phyloP scores from a whole-genome alignment of 192 early-diverging fungal species.

The Mortierella antarctica region DNA sequence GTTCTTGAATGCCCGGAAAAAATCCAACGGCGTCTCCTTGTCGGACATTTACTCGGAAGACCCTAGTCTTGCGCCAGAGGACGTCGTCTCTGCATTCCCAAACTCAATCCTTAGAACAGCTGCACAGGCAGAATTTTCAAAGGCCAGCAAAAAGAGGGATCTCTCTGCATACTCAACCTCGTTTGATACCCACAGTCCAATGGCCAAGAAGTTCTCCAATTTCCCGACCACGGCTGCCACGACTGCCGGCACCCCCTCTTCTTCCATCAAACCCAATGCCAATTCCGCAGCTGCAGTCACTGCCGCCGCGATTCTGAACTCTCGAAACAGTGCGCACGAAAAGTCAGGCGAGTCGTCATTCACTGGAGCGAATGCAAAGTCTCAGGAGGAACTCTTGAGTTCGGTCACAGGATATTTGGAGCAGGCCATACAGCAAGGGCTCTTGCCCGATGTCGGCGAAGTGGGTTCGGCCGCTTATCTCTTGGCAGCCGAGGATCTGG shows the following conservation, averaged over 20 bases:
- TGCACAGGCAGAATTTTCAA: constrained; percentile 36
- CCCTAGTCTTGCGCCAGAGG: constrained; percentile 14
- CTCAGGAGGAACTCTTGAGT: constrained; percentile 35
- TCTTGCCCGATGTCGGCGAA: constrained; percentile 36
- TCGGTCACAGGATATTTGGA: constrained; percentile 46
- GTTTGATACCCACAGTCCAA: constrained; percentile 49
- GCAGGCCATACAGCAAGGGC: constrained; percentile 41
- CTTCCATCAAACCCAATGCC: neutral
- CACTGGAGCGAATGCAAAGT: neutral
- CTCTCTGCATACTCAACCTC: constrained; percentile 48
- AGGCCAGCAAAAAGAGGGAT: constrained; percentile 43
- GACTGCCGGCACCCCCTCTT: constrained; percentile 2
- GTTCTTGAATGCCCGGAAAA: constrained; percentile 36
- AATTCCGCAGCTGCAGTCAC: neutral
- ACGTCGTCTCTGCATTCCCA: constrained; percentile 32
- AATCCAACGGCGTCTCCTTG: constrained; percentile 34
- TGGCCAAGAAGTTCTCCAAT: constrained; percentile 40
- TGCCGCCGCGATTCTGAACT: neutral
- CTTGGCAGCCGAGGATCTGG: constrained; percentile 37
- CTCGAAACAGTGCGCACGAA: neutral
- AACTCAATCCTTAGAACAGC: constrained; percentile 46
- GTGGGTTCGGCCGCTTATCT: constrained; percentile 36
- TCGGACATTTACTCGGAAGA: constrained; percentile 51
- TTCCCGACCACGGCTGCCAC: constrained; percentile 28
- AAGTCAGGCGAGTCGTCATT: neutral